These are phyloP conservation scores for Podospora didyma DNA, from an alignment of 495 filamentous ascomycete genomes.

Conservation along the genomic window DNA sequence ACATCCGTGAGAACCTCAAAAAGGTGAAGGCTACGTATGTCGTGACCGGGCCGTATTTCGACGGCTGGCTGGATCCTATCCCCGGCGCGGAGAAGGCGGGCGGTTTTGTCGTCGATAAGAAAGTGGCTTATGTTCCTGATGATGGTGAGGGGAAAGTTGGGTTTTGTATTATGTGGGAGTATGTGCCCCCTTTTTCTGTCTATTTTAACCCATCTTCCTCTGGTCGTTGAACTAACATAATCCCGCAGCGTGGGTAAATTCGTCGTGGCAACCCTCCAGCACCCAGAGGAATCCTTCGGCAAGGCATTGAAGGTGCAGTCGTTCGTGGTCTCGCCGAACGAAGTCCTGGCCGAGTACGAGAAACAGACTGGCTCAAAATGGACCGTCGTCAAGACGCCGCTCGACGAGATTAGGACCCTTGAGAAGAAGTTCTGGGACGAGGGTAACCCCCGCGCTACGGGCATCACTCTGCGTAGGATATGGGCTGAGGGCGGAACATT, in stretches of 20 bases:
- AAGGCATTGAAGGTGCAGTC: constrained; percentile 65
- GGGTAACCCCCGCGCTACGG: constrained; percentile 49
- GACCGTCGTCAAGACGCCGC: constrained; percentile 49
- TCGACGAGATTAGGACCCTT: constrained; percentile 45
- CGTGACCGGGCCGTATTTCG: constrained; percentile 66
- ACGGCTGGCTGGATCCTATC: constrained; percentile 53
- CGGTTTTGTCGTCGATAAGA: constrained; percentile 52
- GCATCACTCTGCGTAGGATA: constrained; percentile 58
- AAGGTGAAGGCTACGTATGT: constrained; percentile 62
- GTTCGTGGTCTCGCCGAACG: constrained; percentile 59
- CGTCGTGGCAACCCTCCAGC: constrained; percentile 54
- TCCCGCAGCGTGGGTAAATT: constrained; percentile 57
- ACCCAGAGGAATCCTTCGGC: constrained; percentile 48
- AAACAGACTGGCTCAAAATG: constrained; percentile 56
- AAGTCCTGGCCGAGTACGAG: constrained; percentile 63
- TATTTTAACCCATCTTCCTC: background rate
- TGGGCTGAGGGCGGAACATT: constrained; percentile 70
- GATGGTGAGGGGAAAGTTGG: constrained; percentile 54
- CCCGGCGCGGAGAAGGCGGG: constrained; percentile 36
- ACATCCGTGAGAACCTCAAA: constrained; percentile 47
- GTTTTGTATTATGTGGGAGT: constrained; percentile 67
- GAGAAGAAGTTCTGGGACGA: constrained; percentile 56
- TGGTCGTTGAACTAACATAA: constrained; percentile 1
- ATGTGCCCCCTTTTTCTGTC: constrained; percentile 26
- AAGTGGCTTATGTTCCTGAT: constrained; percentile 56